Evolutionary conservation across 495 filamentous ascomycete genomes (phyloP).

Genomic region (Parathielavia hyrcaniae): DNA sequence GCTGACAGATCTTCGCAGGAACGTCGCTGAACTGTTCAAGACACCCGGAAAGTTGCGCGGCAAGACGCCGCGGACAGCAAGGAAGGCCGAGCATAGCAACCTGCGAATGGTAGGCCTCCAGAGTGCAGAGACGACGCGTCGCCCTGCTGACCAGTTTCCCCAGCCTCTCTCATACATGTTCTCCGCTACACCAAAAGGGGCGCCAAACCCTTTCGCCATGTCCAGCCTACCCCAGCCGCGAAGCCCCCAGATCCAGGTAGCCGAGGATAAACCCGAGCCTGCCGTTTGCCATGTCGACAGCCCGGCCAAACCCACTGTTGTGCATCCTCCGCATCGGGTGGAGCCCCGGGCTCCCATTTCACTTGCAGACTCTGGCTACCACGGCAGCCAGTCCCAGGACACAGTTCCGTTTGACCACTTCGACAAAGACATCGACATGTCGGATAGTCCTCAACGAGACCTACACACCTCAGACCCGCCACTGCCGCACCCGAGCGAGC

Average conservation of each 20-base stretch:
- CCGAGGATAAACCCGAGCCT: conserved; percentile 27
- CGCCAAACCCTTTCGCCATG: conserved; percentile 42
- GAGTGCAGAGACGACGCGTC: conserved; percentile 4
- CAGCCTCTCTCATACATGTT: conserved; percentile 85
- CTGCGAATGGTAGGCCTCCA: conserved; percentile 56
- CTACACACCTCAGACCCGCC: conserved; percentile 19
- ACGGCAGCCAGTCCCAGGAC: conserved; percentile 57
- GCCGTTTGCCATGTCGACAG: conserved; percentile 23
- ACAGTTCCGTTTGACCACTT: conserved; percentile 30
- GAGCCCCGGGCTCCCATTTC: conserved; percentile 23
- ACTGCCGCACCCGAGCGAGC: conserved; percentile 11
- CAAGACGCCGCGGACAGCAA: conserved; percentile 79
- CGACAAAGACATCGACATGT: conserved; percentile 26
- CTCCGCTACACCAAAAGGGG: conserved; percentile 43
- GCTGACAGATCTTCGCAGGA: conserved; percentile 43
- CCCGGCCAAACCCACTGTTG: conserved; percentile 21
- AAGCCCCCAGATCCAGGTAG: conserved; percentile 37
- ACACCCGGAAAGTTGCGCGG: conserved; percentile 90
- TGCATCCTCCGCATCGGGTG: conserved; percentile 18
- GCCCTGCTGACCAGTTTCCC: conserved; percentile 19
- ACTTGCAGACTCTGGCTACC: conserved; percentile 69
- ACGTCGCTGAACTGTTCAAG: conserved; percentile 89
- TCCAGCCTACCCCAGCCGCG: conserved; percentile 30
- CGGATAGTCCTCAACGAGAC: conserved; percentile 18
- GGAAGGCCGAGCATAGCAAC: conserved; percentile 61